Evolutionary conservation across 2,329 filamentous ascomycete genomes (phyloP).

Genomic region (Verruconis gallopava): DNA sequence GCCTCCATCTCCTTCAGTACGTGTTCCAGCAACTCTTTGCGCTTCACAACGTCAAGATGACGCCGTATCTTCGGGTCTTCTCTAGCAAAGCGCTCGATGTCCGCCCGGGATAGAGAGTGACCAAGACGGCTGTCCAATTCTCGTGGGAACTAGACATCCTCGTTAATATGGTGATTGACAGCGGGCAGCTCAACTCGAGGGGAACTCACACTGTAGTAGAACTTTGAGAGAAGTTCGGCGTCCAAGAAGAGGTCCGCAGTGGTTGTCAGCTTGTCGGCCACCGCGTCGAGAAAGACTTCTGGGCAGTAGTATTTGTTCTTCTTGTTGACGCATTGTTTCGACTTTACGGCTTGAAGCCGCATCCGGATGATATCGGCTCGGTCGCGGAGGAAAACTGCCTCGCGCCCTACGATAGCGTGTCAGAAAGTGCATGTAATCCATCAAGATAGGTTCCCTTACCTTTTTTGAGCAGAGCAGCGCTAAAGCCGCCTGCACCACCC

Average conservation of each 20-base stretch:
- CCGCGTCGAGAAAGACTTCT: slow-evolving; percentile 94
- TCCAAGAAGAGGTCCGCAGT: slow-evolving; percentile 96
- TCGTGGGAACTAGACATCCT: slow-evolving; percentile 55
- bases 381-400: slow-evolving; percentile 88
- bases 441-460: slow-evolving; percentile 40
- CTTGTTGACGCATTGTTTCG: slow-evolving; percentile 69
- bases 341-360: slow-evolving; percentile 76
- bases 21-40: slow-evolving; percentile 86
- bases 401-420: slow-evolving; percentile 53
- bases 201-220: slow-evolving; percentile 65
- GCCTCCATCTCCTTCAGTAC: slow-evolving; percentile 95
- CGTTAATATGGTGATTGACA: not conserved
- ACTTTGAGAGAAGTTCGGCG: slow-evolving; percentile 90
- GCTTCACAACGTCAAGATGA: slow-evolving; percentile 81
- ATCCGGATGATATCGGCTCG: slow-evolving; percentile 82
- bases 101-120: slow-evolving; percentile 60
- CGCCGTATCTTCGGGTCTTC: slow-evolving; percentile 83
- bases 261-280: slow-evolving; percentile 84
- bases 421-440: not conserved
- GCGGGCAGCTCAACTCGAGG: not conserved
- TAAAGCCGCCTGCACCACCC: slow-evolving; percentile 87
- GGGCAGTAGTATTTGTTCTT: slow-evolving; percentile 96
- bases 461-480: slow-evolving; percentile 67
- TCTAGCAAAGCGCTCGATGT: slow-evolving; percentile 80
- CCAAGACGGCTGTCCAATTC: slow-evolving; percentile 81